phyloP scores from a whole-genome alignment of 176 grass and related monocot species.

The Pontederia crassipes region DNA sequence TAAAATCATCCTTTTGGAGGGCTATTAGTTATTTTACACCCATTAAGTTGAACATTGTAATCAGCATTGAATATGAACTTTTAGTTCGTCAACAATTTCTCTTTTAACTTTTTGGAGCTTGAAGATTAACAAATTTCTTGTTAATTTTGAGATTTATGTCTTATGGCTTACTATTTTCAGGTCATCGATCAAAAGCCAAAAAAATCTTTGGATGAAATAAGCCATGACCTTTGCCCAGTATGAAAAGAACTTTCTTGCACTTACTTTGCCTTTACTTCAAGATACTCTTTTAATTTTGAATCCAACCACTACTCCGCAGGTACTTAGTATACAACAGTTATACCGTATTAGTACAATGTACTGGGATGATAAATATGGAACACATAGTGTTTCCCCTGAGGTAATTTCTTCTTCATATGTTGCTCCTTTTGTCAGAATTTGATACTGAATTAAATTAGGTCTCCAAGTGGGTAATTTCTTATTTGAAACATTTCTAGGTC shows the following conservation, averaged over 20 bases:
- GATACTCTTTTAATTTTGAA: slow-evolving; percentile 19
- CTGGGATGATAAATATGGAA: slow-evolving; percentile 99
- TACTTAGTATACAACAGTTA: slow-evolving; percentile 94
- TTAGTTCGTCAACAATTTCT: background rate
- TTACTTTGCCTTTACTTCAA: background rate
- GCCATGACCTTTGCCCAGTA: slow-evolving; percentile 97
- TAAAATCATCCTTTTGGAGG: background rate
- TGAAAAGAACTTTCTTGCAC: background rate
- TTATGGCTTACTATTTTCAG: slow-evolving; percentile 34
- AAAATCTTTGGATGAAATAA: slow-evolving; percentile 98
- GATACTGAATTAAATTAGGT: background rate
- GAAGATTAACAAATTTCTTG: slow-evolving; percentile 11
- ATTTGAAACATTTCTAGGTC: slow-evolving; percentile 39
- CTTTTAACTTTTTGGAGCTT: slow-evolving; percentile 1
- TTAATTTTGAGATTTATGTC: slow-evolving; percentile 11
- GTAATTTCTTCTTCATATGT: slow-evolving; percentile 30
- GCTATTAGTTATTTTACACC: background rate
- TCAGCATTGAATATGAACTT: background rate
- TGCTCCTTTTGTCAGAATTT: slow-evolving; percentile 3
- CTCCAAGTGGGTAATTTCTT: slow-evolving; percentile 10
- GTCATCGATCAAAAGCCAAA: slow-evolving; percentile 99
- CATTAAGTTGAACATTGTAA: slow-evolving; percentile 3
- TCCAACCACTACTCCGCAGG: slow-evolving; percentile 29
- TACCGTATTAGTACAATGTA: slow-evolving; percentile 99
- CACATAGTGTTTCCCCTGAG: slow-evolving; percentile 88